A percentile compares a stretch with the other conserved stretches of the same genome.
Conservation (phyloP, 139 green algal species). For the Pseudopediastrum boryanum region DNA sequence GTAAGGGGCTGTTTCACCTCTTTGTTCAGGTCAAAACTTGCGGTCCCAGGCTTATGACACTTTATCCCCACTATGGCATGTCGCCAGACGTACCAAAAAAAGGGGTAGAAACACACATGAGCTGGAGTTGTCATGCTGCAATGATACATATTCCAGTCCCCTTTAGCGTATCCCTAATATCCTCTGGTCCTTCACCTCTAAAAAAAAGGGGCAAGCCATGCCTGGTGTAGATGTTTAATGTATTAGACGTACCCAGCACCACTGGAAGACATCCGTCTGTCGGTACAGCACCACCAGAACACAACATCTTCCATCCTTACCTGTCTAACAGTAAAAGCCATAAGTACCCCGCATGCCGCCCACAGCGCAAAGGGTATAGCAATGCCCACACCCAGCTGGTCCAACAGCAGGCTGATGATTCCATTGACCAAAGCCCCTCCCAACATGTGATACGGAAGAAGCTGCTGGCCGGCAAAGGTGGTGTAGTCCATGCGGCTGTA, state of each 20-base stretch:
- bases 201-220: background rate
- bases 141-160: background rate
- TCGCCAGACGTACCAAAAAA: no score
- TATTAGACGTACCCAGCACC: no score
- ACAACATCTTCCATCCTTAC: background rate
- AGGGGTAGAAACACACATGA: no score
- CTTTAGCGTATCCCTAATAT: background rate
- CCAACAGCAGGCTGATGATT: background rate
- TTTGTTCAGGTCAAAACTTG: no score
- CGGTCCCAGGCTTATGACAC: no score
- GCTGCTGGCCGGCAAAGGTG: background rate
- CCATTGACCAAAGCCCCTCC: conserved; percentile 15
- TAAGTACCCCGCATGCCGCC: conserved; percentile 1
- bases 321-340: background rate
- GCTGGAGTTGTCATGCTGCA: no score
- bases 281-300: background rate
- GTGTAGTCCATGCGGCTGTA: conserved; percentile 13
- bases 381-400: conserved; percentile 1
- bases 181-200: background rate
- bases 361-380: conserved; percentile 28
- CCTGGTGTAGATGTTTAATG: background rate
- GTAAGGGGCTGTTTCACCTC: no score
- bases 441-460: conserved; percentile 30
- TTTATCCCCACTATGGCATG: no score
- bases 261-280: no score